Evolutionary conservation across 192 early-diverging fungal genomes (phyloP), one percentile per base, ranked within the genome.

Genomic region (Phycomyces blakesleeanus): DNA sequence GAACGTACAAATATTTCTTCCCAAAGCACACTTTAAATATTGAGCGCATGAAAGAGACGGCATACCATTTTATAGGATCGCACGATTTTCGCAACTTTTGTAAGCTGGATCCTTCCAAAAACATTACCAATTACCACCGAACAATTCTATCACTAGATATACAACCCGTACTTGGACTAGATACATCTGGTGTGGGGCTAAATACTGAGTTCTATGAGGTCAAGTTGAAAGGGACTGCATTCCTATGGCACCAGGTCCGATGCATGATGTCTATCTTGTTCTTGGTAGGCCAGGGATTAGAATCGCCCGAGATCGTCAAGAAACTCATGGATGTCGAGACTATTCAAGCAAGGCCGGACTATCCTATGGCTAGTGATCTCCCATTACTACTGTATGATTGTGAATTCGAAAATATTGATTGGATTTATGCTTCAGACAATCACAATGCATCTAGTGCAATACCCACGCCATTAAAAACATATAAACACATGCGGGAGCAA

Each of bases 51-150:
- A 80, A 80, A 16, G 68, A 84, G 4, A 94, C 89, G 0, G 89
- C 90, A 3, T 51, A 64, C 26, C 61, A 71, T 41, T 92, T 87
- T 59, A 59, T 91, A 58, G 96, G 96, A 9, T 74, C 84, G 12
- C 93, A 94, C 62, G 94, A 98, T 71, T 98, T 93, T 64, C 87
- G 96, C 49, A 89, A 96, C 73, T 96, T 98, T 75, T 98, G 96
- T 74, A 94, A 95, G 71, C 75, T 97, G 42, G 95, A 98, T 77
- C 84, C 90, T 0, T 78, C 87, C 27, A 94, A 96, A 69, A 84
- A 90, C 66, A 86, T 93, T 29, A 71, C 67, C 15, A 89, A 84
- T 69, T 95, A 91, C 76, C 83, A 90, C 51, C 86, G 94, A 12
- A 84, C 76, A 10, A 84, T 98, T 20, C 63, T 84, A 16, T 78